Base-by-base conservation (phyloP, 108 stramenopile species). In the Fragilaria radians region DNA sequence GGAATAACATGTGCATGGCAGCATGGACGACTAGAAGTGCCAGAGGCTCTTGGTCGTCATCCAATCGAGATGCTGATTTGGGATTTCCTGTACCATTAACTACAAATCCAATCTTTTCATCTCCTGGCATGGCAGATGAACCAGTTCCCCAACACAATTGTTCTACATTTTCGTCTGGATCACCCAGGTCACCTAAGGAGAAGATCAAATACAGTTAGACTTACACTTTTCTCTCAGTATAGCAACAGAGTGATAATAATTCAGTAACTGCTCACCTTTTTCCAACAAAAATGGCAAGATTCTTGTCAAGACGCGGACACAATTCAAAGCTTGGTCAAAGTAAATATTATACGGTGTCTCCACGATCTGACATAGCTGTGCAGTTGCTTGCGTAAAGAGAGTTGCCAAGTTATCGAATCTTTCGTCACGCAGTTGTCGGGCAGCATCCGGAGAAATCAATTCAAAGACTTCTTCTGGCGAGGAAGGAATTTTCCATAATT, bases 281-380 rank as follows among this genome's bases (percentile, higher is more conserved):
- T 97, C 96, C 58, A 95, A 47, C 24, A 97, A 57, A 68, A 97
- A 95, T 27, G 96, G 96, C 27, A 95, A 63, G 57, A 97, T 65
- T 48, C 96, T 70, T 23, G 96, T 93, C 73, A 94, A 76, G 22
- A 97, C 88, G 24, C 94, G 65, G 30, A 94, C 88, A 61, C 93
- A 93, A 63, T 97, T 97, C 61, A 95, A 61, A 4, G 92, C 91
- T 69, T 94, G 92, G 65, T 89, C 90, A 67, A 92, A 94, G 61
- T 96, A 96, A 57, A 96, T 92, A 52, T 80, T 90, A 65, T 92
- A 93, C 22, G 95, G 95, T 47, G 95, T 96, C 63, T 96, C 92
- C 11, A 96, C 95, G 62, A 96, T 88, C 73, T 96, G 95, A 79
- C 89, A 96, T 11, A 96, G 61, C 72, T 96, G 95, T 23, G 95